Conservation (phyloP, 1,284 basidiomycete genomes). For the Ustilago sp. region DNA sequence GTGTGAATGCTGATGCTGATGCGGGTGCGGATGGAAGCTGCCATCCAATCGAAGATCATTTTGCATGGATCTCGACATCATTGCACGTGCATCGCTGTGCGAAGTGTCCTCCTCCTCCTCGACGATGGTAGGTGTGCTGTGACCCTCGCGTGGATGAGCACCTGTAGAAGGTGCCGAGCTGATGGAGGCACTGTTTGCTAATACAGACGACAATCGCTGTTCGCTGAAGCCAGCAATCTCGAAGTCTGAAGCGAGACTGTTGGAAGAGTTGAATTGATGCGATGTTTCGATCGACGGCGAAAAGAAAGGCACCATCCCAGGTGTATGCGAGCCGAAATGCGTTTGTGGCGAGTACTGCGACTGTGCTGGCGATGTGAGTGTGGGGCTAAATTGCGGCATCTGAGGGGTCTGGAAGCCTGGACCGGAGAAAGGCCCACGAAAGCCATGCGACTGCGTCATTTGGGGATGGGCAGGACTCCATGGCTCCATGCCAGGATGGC, state of each 20-base stretch:
- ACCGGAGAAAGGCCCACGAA: conserved; percentile 33
- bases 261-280: conserved; percentile 32
- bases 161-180: conserved; percentile 25
- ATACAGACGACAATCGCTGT: conserved; percentile 53
- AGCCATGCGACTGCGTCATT: conserved; percentile 29
- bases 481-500: conserved; percentile 25
- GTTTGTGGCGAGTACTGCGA: conserved; percentile 52
- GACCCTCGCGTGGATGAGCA: conserved; percentile 43
- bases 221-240: conserved; percentile 54
- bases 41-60: conserved; percentile 21
- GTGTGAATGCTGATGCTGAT: conserved; percentile 11
- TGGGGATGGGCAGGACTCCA: conserved; percentile 43
- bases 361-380: conserved; percentile 44
- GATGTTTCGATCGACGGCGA: conserved; percentile 36
- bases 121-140: conserved; percentile 62
- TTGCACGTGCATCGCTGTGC: conserved; percentile 11
- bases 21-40: conserved; percentile 28
- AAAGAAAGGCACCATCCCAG: conserved; percentile 40
- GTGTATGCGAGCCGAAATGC: conserved; percentile 36
- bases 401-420: conserved; percentile 47
- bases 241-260: conserved; percentile 30
- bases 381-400: conserved; percentile 49
- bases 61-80: conserved; percentile 20
- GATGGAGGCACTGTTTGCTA: conserved; percentile 54
- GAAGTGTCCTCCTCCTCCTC: conserved; percentile 58